phyloP scores from a whole-genome alignment of 176 grass and related monocot genomes.

The Aegilops speltoides region DNA sequence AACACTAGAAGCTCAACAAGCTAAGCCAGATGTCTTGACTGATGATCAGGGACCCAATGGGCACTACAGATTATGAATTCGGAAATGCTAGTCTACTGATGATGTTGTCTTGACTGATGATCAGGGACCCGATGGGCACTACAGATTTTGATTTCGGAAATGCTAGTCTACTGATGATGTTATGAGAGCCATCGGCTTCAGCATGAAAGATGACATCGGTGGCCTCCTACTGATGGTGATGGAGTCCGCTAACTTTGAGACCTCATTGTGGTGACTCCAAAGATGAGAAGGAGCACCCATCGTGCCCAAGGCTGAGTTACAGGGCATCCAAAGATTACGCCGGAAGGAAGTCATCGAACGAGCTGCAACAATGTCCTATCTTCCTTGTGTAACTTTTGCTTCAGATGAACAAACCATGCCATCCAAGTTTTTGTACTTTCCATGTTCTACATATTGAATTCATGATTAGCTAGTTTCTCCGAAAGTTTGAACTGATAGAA shows the following conservation, averaged over 20 bases:
- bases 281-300: constrained; percentile 42
- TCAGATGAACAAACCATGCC: background rate
- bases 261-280: constrained; percentile 46
- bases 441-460: too few relatives aligned
- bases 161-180: constrained; percentile 14
- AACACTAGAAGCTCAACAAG: background rate
- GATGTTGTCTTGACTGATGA: constrained; percentile 31
- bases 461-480: too few relatives aligned
- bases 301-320: background rate
- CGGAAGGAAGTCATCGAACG: constrained; percentile 9
- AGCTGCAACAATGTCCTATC: background rate
- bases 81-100: too few relatives aligned
- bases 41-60: constrained; percentile 31
- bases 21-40: background rate
- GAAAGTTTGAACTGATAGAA: too few relatives aligned
- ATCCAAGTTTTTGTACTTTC: background rate
- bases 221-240: constrained; percentile 59
- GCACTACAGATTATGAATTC: background rate
- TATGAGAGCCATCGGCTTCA: constrained; percentile 56
- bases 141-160: background rate
- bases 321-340: constrained; percentile 11
- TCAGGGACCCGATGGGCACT: background rate
- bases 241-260: constrained; percentile 69
- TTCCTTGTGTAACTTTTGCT: background rate
- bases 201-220: constrained; percentile 62